Evolutionary conservation across 2,329 filamentous ascomycete species (phyloP).

Genomic region (Sarocladium kiliense): DNA sequence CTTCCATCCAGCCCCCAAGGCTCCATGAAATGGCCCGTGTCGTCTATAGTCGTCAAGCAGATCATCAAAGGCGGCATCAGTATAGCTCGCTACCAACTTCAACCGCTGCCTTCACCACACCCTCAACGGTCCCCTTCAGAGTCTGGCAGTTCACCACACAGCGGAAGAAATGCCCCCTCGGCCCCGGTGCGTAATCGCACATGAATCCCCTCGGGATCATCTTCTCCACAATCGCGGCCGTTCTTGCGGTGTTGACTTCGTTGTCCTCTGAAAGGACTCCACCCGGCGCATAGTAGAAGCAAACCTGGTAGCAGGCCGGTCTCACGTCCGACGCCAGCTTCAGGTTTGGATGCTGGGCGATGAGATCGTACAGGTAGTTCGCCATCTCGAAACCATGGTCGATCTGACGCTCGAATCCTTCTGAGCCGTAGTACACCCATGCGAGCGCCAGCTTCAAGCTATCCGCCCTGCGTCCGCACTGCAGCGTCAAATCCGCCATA

Average conservation of each 20-base stretch:
- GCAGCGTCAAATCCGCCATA: constrained; percentile 84
- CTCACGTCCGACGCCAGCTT: constrained; percentile 69
- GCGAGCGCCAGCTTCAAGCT: constrained; percentile 79
- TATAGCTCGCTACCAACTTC: constrained; percentile 31
- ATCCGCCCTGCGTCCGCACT: constrained; percentile 86
- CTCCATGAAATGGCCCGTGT: too few relatives aligned
- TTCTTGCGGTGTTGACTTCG: constrained; percentile 43
- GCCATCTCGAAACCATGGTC: constrained; percentile 71
- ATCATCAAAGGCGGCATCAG: background rate
- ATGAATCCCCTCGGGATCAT: constrained; percentile 51
- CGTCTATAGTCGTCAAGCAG: too few relatives aligned
- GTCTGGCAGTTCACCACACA: constrained; percentile 56
- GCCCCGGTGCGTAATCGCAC: constrained; percentile 56
- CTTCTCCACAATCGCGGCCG: constrained; percentile 41
- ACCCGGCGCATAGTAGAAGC: constrained; percentile 75
- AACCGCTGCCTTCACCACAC: constrained; percentile 49
- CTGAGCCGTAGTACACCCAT: constrained; percentile 83
- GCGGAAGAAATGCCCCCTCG: constrained; percentile 52
- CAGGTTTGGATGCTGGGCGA: constrained; percentile 56
- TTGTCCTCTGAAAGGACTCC: constrained; percentile 40
- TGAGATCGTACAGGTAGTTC: constrained; percentile 56
- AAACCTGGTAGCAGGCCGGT: constrained; percentile 86
- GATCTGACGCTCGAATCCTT: constrained; percentile 65
- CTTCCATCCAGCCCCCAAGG: too few relatives aligned
- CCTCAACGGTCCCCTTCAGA: constrained; percentile 43